Evolutionary conservation across 495 filamentous ascomycete genomes (phyloP).

Genomic region (Penicillium dipodomyicola): DNA sequence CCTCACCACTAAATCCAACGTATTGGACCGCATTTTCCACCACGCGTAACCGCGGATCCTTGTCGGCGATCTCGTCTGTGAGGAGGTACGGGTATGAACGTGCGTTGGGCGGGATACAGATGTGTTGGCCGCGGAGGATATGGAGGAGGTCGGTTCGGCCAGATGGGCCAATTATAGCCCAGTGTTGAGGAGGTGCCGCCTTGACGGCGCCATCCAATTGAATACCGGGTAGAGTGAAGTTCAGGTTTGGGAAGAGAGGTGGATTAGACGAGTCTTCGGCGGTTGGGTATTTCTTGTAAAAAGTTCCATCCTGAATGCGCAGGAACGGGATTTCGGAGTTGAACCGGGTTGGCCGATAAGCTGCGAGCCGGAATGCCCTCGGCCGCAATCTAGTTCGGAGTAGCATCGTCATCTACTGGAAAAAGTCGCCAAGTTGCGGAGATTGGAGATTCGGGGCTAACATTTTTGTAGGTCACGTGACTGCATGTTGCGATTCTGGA

Average conservation of each 20-base stretch:
- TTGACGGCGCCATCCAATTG: constrained; percentile 13
- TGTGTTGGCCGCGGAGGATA: constrained; percentile 67
- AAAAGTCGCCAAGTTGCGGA: neutral
- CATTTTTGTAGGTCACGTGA: constrained; percentile 1
- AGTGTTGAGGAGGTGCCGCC: constrained; percentile 48
- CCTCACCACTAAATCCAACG: constrained; percentile 72
- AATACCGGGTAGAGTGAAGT: constrained; percentile 60
- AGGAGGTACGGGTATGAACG: constrained; percentile 74
- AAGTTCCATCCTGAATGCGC: constrained; percentile 69
- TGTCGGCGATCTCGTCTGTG: constrained; percentile 55
- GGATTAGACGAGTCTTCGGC: constrained; percentile 44
- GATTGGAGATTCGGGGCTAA: constrained; percentile 11
- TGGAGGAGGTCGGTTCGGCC: constrained; percentile 77
- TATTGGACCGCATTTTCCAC: constrained; percentile 70
- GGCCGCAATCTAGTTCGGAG: constrained; percentile 17
- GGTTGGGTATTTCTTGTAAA: constrained; percentile 74
- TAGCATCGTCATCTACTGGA: constrained; percentile 14
- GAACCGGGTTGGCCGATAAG: constrained; percentile 7
- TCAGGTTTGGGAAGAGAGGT: constrained; percentile 65
- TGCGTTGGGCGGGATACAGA: constrained; percentile 68
- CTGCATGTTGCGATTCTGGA: neutral
- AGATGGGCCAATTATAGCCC: constrained; percentile 70
- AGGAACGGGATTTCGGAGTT: constrained; percentile 56
- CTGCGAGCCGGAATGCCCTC: constrained; percentile 7
- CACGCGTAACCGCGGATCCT: constrained; percentile 53